phyloP scores from a whole-genome alignment of 345 rosid species.

The Euphorbia tirucalli region DNA sequence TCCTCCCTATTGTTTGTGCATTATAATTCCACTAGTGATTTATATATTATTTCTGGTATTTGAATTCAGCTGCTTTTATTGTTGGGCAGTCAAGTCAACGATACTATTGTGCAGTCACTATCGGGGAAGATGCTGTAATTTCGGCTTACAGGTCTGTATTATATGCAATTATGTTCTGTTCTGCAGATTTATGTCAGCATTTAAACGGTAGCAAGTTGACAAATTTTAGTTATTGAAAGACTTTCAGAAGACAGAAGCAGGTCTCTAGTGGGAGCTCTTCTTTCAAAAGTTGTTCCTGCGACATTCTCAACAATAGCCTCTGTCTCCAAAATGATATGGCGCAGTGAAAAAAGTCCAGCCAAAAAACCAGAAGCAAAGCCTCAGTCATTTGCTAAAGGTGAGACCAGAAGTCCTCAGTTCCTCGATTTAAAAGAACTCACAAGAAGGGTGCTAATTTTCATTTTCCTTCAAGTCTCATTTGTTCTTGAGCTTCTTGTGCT shows the following conservation, averaged over 20 bases:
- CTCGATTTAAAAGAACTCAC: no score
- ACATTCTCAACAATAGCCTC: slow-evolving; percentile 91
- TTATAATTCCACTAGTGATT: slow-evolving; percentile 24
- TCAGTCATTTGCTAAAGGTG: slow-evolving; percentile 89
- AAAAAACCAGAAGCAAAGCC: slow-evolving; percentile 63
- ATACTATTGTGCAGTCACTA: slow-evolving; percentile 82
- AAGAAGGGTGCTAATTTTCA: no score
- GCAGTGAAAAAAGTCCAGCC: slow-evolving; percentile 56
- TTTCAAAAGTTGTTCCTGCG: slow-evolving; percentile 92
- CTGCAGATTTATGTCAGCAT: background rate
- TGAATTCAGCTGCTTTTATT: slow-evolving; percentile 90
- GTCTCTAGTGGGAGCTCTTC: slow-evolving; percentile 85
- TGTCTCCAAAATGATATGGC: slow-evolving; percentile 87
- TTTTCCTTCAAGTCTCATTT: background rate
- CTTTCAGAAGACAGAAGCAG: slow-evolving; percentile 88
- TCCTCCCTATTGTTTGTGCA: background rate
- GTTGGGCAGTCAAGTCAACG: slow-evolving; percentile 98
- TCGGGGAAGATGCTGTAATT: slow-evolving; percentile 94
- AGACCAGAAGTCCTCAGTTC: no score
- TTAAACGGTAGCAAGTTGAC: slow-evolving; percentile 11
- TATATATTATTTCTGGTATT: slow-evolving; percentile 44
- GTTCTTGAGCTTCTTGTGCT: background rate
- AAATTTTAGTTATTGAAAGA: slow-evolving; percentile 36
- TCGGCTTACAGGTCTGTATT: slow-evolving; percentile 81
- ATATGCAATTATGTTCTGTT: background rate